phyloP scores from a whole-genome alignment of 495 filamentous ascomycete genomes.

The Melanomma pulvis-pyrius region DNA sequence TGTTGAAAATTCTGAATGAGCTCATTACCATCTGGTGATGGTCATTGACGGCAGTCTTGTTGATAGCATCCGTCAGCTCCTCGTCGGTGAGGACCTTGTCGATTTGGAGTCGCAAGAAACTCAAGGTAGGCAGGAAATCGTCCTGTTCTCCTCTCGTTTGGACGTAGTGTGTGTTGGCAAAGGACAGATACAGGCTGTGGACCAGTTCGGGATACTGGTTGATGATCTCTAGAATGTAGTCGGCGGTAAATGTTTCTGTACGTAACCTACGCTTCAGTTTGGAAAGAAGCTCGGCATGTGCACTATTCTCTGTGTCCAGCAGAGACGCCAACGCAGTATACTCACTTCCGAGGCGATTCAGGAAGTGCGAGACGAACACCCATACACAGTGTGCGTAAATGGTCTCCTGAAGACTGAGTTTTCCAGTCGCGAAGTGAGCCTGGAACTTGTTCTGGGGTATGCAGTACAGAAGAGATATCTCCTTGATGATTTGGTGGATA shows the following conservation, averaged over 20 bases:
- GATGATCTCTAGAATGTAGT: conserved; percentile 97
- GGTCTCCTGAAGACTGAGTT: conserved; percentile 91
- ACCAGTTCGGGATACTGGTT: conserved; percentile 86
- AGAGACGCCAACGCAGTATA: conserved; percentile 84
- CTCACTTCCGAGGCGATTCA: conserved; percentile 89
- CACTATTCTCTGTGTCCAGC: conserved; percentile 76
- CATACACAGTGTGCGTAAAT: conserved; percentile 96
- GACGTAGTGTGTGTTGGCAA: conserved; percentile 88
- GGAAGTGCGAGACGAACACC: conserved; percentile 96
- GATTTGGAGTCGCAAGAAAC: conserved; percentile 70
- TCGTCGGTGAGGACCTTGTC: conserved; percentile 76
- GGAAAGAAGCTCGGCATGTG: conserved; percentile 85
- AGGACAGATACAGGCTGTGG: conserved; percentile 84
- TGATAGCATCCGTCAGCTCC: conserved; percentile 78
- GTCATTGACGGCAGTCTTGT: conserved; percentile 81
- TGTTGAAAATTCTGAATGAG: conserved; percentile 95
- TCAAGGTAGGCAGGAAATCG: conserved; percentile 79
- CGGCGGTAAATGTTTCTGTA: conserved; percentile 95
- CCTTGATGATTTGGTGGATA: conserved; percentile 99
- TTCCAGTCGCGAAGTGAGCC: conserved; percentile 80
- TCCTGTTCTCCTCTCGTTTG: conserved; percentile 77
- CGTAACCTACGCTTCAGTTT: conserved; percentile 95
- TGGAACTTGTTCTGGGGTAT: conserved; percentile 97
- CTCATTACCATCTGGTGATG: conserved; percentile 98
- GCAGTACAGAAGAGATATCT: conserved; percentile 94